Conservation (phyloP, 108 stramenopile genomes). For the Conticribra guillardii region DNA sequence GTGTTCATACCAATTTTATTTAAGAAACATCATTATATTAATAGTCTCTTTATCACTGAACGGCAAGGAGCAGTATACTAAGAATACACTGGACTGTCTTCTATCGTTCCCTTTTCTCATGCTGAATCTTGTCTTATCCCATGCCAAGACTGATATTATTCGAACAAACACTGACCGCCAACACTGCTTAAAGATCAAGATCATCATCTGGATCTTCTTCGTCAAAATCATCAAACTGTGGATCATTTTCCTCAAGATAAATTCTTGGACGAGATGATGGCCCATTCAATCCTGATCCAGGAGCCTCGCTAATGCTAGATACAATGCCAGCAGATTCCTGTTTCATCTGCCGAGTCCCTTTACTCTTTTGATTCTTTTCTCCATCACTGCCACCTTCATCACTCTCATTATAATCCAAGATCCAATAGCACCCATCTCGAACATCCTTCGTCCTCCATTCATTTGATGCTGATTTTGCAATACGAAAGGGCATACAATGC, state of each 20-base stretch:
- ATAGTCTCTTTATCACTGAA: too few relatives aligned
- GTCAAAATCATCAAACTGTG: constrained; percentile 41
- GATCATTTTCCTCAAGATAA: constrained; percentile 39
- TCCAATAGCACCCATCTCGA: constrained; percentile 25
- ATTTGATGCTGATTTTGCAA: constrained; percentile 8
- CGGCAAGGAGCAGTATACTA: too few relatives aligned
- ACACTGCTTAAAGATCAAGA: too few relatives aligned
- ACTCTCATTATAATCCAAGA: constrained; percentile 12
- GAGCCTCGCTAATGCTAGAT: not conserved
- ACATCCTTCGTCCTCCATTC: not conserved
- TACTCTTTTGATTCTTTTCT: not conserved
- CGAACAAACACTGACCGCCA: too few relatives aligned
- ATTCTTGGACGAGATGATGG: constrained; percentile 27
- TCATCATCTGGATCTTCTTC: constrained; percentile 44
- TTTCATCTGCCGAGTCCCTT: not conserved
- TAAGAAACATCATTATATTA: too few relatives aligned
- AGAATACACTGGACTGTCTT: too few relatives aligned
- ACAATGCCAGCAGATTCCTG: not conserved
- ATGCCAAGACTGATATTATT: too few relatives aligned
- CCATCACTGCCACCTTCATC: not conserved
- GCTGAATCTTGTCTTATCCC: too few relatives aligned
- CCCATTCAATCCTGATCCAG: not conserved
- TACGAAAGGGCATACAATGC: constrained; percentile 26
- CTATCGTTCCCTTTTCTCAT: too few relatives aligned
- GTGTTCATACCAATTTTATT: too few relatives aligned